Percentiles rank a stretch among this genome's conserved stretches.
Conservation (phyloP, 176 grass and related monocot species). For the Triticum monococcum region DNA sequence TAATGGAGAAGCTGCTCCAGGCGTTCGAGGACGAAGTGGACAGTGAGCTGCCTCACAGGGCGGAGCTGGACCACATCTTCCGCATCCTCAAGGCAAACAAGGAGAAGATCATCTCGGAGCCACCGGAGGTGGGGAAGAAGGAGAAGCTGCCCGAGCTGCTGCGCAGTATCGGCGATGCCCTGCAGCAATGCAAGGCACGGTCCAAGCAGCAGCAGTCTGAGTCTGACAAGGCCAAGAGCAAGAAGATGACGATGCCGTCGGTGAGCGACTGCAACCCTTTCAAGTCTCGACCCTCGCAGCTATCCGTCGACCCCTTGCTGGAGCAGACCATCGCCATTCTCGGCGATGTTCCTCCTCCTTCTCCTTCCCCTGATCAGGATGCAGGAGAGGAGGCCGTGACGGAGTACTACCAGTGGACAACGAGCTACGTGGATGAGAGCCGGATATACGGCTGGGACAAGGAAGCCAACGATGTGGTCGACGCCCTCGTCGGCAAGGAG, state of each 20-base stretch:
- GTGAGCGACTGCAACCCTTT: slow-evolving; percentile 34
- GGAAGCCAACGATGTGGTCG: neutral
- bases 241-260: neutral
- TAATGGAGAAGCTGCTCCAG: neutral
- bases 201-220: neutral
- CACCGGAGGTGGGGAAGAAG: neutral
- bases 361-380: neutral
- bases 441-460: slow-evolving; percentile 38
- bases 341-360: neutral
- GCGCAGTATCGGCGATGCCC: neutral
- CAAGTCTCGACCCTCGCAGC: neutral
- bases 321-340: neutral
- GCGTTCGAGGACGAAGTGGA: neutral
- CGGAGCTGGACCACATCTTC: neutral
- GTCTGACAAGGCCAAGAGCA: neutral
- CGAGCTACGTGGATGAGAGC: slow-evolving; percentile 49
- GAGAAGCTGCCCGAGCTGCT: neutral
- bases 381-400: neutral
- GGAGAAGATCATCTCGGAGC: neutral
- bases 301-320: neutral
- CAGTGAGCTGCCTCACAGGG: neutral
- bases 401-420: slow-evolving; percentile 54
- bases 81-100: neutral
- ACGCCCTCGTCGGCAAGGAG: slow-evolving; percentile 12
- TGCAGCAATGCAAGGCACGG: neutral